Evolutionary conservation across 257 asterid genomes (phyloP), one percentile per base, ranked within the genome.

Genomic region (Primulina eburnea): DNA sequence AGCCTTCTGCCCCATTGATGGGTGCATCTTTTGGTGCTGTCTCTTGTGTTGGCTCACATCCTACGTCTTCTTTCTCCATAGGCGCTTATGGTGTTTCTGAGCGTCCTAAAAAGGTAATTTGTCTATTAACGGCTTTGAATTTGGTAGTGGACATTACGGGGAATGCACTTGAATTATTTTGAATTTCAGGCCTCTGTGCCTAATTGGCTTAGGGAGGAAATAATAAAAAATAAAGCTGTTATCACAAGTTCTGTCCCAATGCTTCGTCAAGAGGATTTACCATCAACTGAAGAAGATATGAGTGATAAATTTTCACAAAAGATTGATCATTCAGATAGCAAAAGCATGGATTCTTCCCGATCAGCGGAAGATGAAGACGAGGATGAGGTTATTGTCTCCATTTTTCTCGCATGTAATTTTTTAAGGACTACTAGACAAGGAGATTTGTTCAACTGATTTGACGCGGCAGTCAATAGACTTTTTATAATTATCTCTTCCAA

Each of bases 151-250:
- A 69, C 57, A 67, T 37, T 29, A 56, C 62, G 65, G 64, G 53
- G 64, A 50, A 62, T 69, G 50, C 75, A 38, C 58, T 64, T 43
- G 47, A 52, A 63, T 62, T 69, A 62, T 79, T 59, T 73, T 68
- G 69, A 50, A 58, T 79, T 80, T 68, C 82, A 43, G 53, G 53
- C 53, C 53, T 43, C 53, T 43, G 53, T 43, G 11, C 53, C 53
- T 43, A 43, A 43, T 43, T 43, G 53, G 53, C 53, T 43, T 12
- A 43, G 53, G 53, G 53, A 43, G 53, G 53, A 43, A 82, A 89
- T 94, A 65, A 94, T 91, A 60, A 94, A 91, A 80, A 94, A 85
- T 53, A 94, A 91, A 86, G 86, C 96, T 80, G 87, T 78, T 76
- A 82, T 93, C 71, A 72, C 95, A 33, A 89, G 83, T 76, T 82